Base-by-base conservation (phyloP, 768 basidiomycete genomes). In the Cyclocybe aegerita region DNA sequence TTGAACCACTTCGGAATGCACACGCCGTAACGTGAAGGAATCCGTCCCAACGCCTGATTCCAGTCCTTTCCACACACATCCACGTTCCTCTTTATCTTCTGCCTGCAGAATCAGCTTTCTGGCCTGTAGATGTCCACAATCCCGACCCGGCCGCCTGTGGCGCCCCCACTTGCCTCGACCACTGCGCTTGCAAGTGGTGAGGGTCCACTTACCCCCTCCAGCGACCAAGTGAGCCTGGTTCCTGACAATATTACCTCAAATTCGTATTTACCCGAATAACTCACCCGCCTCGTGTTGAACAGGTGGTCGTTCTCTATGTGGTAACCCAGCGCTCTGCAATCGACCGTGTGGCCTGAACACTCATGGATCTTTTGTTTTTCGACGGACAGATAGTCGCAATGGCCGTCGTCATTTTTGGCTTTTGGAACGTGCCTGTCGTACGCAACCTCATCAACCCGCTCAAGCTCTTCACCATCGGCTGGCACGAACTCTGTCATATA, bases 401-500 rank as follows among this genome's bases (percentile, higher is more conserved):
- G 75, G 81, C 87, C 43, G 90, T 93, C 51, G 79, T 93, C 54
- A 89, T 91, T 52, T 90, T 92, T 60, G 91, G 88, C 38, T 77
- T 91, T 56, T 93, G 91, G 91, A 88, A 86, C 68, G 87, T 93
- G 38, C 91, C 91, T 4, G 82, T 86, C 49, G 84, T 83, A 17
- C 77, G 91, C 40, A 81, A 83, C 61, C 62, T 89, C 69, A 92
- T 93, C 61, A 89, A 81, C 61, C 91, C 91, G 7, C 76, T 93
- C 59, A 93, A 93, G 66, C 74, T 93, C 10, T 86, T 93, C 63
- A 88, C 90, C 46, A 92, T 93, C 53, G 91, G 90, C 38, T 90
- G 83, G 80, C 92, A 94, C 60, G 92, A 94, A 63, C 75, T 93
- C 11, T 93, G 88, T 62, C 92, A 94, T 65, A 85, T 92, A 61